These are phyloP conservation scores for Cladosporium sp. DNA, from an alignment of 2,329 filamentous ascomycete genomes.

Conservation along the genomic window DNA sequence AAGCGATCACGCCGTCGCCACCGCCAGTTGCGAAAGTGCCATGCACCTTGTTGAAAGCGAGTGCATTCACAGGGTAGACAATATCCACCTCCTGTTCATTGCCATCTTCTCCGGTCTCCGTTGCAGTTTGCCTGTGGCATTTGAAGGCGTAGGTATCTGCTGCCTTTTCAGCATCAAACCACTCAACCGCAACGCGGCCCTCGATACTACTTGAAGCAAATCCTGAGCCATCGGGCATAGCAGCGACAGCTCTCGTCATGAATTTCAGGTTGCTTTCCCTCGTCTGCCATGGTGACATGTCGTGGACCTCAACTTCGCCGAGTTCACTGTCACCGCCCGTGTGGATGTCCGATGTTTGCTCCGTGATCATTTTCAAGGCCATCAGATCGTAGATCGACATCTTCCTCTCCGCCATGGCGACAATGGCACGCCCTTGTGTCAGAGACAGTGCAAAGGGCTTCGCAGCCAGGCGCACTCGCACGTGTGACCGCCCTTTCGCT, in stretches of 20 bases:
- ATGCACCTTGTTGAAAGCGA: slow-evolving; percentile 77
- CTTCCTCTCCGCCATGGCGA: slow-evolving; percentile 92
- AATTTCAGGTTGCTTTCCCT: slow-evolving; percentile 94
- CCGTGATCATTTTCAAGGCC: slow-evolving; percentile 55
- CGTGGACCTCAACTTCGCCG: slow-evolving; percentile 27
- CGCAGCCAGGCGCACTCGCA: slow-evolving; percentile 62
- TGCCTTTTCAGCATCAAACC: slow-evolving; percentile 94
- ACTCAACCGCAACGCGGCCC: slow-evolving; percentile 92
- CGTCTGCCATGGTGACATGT: slow-evolving; percentile 79
- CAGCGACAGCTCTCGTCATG: slow-evolving; percentile 86
- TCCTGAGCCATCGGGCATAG: slow-evolving; percentile 93
- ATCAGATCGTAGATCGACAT: slow-evolving; percentile 90
- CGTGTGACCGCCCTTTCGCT: slow-evolving; percentile 15
- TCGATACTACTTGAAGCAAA: slow-evolving; percentile 93
- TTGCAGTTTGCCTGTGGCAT: slow-evolving; percentile 76
- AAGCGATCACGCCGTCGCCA: slow-evolving; percentile 82
- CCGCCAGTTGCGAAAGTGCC: slow-evolving; percentile 87
- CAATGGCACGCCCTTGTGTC: slow-evolving; percentile 80
- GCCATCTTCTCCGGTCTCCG: slow-evolving; percentile 43
- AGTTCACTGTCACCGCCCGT: slow-evolving; percentile 28
- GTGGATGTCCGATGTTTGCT: slow-evolving; percentile 35
- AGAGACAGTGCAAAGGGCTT: slow-evolving; percentile 82
- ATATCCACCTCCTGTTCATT: slow-evolving; percentile 60
- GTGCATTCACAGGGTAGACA: slow-evolving; percentile 85
- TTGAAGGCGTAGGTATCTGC: slow-evolving; percentile 97